Base-by-base conservation (phyloP, 352 stramenopile species). In the Phytophthora boehmeriae region DNA sequence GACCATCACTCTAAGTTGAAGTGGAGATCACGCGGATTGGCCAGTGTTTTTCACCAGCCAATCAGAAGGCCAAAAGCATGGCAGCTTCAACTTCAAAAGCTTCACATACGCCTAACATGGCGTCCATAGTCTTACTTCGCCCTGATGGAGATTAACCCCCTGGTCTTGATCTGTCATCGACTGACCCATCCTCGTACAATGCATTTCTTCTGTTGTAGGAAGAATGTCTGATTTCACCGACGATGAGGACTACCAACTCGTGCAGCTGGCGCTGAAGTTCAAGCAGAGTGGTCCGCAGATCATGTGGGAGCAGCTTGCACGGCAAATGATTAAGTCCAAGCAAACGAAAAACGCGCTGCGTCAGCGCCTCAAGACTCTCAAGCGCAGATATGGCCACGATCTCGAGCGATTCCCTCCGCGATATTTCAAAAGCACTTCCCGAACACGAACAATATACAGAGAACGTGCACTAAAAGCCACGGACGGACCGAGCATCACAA, bases 211-310 rank as follows among this genome's bases (percentile, higher is more conserved):
- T 51, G 25, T 17, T n/a, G n/a, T n/a, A n/a, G n/a, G n/a, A n/a
- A 47, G 8, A 11, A 86, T 86, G 75, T 76, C 78, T 2, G 71
- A 88, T 51, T 88, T 88, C 60, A 80, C 73, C 8, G 75, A 88
- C 35, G 55, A 71, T 22, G 78, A 85, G 54, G 78, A 88, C 55
- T 71, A 71, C n/a, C 73, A 80, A 47, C 65, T 88, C 34, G 75
- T 86, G 32, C 73, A 84, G 53, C 59, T 82, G 36, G 78, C 75
- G 14, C 27, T 43, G 0, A 30, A 34, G 19, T 71, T 68, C 30
- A 30, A 49, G 27, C 52, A 30, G 25, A 52, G 45, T 5, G 46
- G 54, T 8, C 48, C 32, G 5, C 58, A 67, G 13, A 73, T 84
- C 54, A 8, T 46, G 25, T 87, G 77, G 77, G 57, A 70, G 2